phyloP scores from a whole-genome alignment of 208 protist genomes.

The Porcisia deanei region DNA sequence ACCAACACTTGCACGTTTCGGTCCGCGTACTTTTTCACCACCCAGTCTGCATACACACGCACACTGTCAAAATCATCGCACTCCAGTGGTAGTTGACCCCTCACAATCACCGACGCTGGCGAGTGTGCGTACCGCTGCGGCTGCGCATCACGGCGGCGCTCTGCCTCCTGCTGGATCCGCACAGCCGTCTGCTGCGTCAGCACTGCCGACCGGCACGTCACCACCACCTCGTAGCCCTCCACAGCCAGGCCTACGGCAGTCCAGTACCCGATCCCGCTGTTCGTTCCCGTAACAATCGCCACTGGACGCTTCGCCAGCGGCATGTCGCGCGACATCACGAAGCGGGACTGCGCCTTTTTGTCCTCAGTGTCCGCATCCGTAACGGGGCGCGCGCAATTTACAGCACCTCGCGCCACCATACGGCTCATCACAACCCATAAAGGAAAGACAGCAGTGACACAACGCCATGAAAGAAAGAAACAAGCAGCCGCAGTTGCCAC shows the following conservation, averaged over 20 bases:
- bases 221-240: slow-evolving; percentile 77
- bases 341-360: slow-evolving; percentile 10
- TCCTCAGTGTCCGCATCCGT: slow-evolving; percentile 26
- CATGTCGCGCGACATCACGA: slow-evolving; percentile 64
- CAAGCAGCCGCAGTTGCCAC: neutral
- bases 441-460: slow-evolving; percentile 12
- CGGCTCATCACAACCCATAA: slow-evolving; percentile 50
- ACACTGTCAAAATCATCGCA: slow-evolving; percentile 80
- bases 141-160: slow-evolving; percentile 31
- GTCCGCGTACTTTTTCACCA: slow-evolving; percentile 40
- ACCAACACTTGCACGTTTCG: slow-evolving; percentile 82
- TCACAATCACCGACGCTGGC: slow-evolving; percentile 50
- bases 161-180: slow-evolving; percentile 45
- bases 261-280: slow-evolving; percentile 88
- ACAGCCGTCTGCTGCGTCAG: slow-evolving; percentile 56
- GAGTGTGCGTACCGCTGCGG: slow-evolving; percentile 39
- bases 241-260: slow-evolving; percentile 77
- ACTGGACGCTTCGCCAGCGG: slow-evolving; percentile 57
- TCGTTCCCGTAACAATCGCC: slow-evolving; percentile 90
- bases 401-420: slow-evolving; percentile 48
- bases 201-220: slow-evolving; percentile 68
- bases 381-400: slow-evolving; percentile 45
- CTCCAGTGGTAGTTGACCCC: slow-evolving; percentile 62
- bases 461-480: neutral
- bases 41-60: slow-evolving; percentile 58